These are phyloP conservation scores for Cladophialophora bantiana DNA, from an alignment of 2,329 filamentous ascomycete genomes.

Conservation along the genomic window DNA sequence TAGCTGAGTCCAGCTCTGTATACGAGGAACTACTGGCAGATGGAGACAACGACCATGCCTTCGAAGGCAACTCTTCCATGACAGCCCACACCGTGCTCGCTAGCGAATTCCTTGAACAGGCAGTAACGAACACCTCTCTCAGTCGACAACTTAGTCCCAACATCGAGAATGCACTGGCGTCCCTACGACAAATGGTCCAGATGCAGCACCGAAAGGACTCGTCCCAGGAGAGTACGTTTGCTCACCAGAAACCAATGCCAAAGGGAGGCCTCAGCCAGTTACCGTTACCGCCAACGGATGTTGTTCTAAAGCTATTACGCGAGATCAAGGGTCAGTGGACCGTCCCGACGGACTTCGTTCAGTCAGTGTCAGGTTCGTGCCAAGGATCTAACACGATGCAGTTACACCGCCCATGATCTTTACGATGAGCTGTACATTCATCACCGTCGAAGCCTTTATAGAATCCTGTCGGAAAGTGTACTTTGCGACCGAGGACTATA, in stretches of 20 bases:
- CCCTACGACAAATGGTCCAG: neutral
- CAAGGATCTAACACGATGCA: neutral
- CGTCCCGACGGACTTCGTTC: neutral
- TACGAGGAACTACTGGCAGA: neutral
- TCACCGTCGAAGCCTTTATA: neutral
- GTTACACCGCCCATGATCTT: neutral
- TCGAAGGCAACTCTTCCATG: constrained; percentile 9
- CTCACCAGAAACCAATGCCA: neutral
- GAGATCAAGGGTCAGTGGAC: constrained; percentile 1
- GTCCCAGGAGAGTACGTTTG: neutral
- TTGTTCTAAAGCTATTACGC: neutral
- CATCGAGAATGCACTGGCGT: neutral
- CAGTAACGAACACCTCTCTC: neutral
- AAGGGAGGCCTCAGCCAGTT: neutral
- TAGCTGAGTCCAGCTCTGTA: neutral
- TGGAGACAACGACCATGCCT: neutral
- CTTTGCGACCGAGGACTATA: constrained; percentile 2
- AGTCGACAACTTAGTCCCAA: neutral
- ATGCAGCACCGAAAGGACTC: neutral
- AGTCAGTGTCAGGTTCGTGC: neutral
- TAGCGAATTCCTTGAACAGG: neutral
- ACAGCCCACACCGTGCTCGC: neutral
- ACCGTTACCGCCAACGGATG: neutral
- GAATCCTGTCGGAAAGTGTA: constrained; percentile 1
- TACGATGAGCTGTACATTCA: neutral